Evolutionary conservation across 495 filamentous ascomycete species (phyloP), one percentile per base, ranked within the genome.

Genomic region (Filosporella fistucella): DNA sequence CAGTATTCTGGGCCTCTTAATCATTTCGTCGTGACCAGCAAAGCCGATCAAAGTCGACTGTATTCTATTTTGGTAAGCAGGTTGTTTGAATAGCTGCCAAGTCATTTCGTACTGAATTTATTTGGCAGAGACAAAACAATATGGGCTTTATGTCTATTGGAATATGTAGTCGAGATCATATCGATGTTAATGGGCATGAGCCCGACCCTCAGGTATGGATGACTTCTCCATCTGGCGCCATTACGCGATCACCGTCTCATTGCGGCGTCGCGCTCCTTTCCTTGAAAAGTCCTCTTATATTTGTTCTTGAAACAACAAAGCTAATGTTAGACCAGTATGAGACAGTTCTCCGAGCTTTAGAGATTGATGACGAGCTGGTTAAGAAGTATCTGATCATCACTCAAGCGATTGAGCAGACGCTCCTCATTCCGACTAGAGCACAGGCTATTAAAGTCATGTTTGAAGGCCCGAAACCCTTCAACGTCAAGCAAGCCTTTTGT

Each of bases 321-420:
- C 28, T 30, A 23, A 3, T n/a, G n/a, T n/a, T n/a, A n/a, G n/a
- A n/a, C n/a, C n/a, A 70, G 2, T 87, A 84, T 49, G 78, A 87
- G 43, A 97, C 93, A 2, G 81, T 86, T 24, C 69, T 96, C 29
- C 75, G 87, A 39, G 78, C 85, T 4, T 72, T 98, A 32, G 80
- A 90, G 68, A 82, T 98, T 54, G 85, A 93, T 52, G 81, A 91
- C 60, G 76, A 83, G 12, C 63, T 83, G 34, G 87, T 94, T 18
- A 81, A 80, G 26, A 82, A 85, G 49, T 84, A 89, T 41, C 66
- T 97, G 24, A 85, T 99, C 61, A 88, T 99, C 61, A 82, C 80
- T 43, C 74, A 91, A 56, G 64, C 69, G 7, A 86, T 95, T 36
- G 93, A 99, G 47, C 91, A 97, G 58, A 81, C 82, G 10, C 73